Evolutionary conservation across 2,329 filamentous ascomycete genomes (phyloP), one percentile per base, ranked within the genome.

Genomic region (Penicillium sp.): DNA sequence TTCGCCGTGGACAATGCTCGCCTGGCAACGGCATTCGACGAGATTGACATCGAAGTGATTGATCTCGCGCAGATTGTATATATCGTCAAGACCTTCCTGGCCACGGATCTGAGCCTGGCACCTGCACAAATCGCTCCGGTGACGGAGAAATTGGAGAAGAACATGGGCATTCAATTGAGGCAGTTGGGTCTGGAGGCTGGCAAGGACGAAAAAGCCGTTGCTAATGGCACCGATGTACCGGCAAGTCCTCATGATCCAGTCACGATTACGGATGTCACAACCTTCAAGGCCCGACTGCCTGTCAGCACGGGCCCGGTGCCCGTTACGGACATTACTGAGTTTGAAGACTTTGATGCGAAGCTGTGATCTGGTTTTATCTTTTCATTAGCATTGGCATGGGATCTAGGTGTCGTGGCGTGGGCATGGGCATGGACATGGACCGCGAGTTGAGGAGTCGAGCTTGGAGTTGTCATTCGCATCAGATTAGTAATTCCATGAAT

Each of bases 331-430:
- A 73, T 97, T 52, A 88, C 82, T 58, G 89, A 92, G 67, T 97
- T 93, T 73, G 90, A 96, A 71, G 93, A 97, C 55, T 79, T 87
- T 55, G 91, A 90, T 59, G 77, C 90, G 13, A 97, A 97, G 78
- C 81, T 97, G 53, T 93, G 72, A 42, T 3, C 8, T 16, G 23
- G 39, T 10, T 24, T 37, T 29, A 16, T 14, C 4, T 33, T 33
- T 33, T 33, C 31, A 13, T 33, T n/a, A 4, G 34, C 18, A 28
- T 26, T 24, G 39, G 37, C 9, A 19, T 24, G 10, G 31, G 47
- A n/a, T n/a, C n/a, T 19, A 45, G 50, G 45, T 56, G 44, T 21
- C 37, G 51, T 28, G 14, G 42, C 42, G 39, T 45, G 50, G 33
- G 50, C 29, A 16, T 29, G 51, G 36, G 51, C 18, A 24, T 47